A percentile compares a stretch with the other conserved stretches of the same genome.
phyloP scores from a whole-genome alignment of 371 early-diverging fungal species.

The Syncephalastrum contaminatum region DNA sequence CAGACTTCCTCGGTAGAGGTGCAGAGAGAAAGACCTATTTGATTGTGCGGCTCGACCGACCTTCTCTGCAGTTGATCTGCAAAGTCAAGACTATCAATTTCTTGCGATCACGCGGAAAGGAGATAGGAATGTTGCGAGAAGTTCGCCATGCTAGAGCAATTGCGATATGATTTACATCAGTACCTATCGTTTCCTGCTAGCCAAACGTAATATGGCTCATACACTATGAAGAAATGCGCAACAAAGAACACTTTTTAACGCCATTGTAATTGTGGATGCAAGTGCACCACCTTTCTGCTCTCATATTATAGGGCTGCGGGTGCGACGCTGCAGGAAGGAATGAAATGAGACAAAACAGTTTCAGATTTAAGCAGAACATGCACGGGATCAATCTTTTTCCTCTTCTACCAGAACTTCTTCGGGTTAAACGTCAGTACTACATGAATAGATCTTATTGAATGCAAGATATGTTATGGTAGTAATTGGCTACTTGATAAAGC shows the following conservation, averaged over 20 bases:
- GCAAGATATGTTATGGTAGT: too few relatives aligned
- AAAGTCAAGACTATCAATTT: not conserved
- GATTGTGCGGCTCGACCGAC: too few relatives aligned
- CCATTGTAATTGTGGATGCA: constrained; percentile 2
- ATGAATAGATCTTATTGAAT: not conserved
- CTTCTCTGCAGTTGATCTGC: constrained; percentile 4
- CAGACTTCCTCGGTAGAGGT: too few relatives aligned
- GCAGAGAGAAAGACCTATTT: too few relatives aligned
- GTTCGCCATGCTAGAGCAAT: constrained; percentile 4
- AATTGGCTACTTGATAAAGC: not conserved
- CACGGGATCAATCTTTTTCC: not conserved
- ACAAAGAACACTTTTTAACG: constrained; percentile 1
- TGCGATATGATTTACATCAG: not conserved
- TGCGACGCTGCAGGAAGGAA: not conserved
- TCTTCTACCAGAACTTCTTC: constrained; percentile 4
- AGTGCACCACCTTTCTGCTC: not conserved
- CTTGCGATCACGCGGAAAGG: not conserved
- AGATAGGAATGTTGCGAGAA: constrained; percentile 2
- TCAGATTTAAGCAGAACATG: not conserved
- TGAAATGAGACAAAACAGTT: not conserved
- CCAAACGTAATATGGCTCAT: not conserved
- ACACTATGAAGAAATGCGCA: not conserved
- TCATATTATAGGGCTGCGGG: constrained; percentile 4
- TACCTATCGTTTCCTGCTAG: not conserved
- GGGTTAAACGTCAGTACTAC: constrained; percentile 7